These are phyloP conservation scores for Pontederia paniculata DNA, from an alignment of 176 grass and related monocot species.

Conservation along the genomic window DNA sequence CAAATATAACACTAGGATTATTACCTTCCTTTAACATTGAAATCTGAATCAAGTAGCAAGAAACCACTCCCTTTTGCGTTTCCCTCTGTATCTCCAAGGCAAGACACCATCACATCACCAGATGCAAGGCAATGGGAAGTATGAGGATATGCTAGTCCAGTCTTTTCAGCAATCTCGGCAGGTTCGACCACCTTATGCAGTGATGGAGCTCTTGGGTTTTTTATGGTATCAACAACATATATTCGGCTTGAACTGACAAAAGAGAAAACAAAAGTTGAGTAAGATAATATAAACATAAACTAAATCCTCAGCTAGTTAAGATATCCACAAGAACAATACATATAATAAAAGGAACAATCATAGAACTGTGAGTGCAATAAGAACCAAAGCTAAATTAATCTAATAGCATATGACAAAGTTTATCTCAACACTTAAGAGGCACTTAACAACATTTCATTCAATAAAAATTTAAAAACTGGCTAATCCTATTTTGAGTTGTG, in stretches of 20 bases:
- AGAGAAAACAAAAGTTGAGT: too few species aligned
- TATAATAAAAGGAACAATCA: too few species aligned
- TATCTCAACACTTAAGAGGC: too few species aligned
- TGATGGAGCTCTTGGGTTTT: conserved; percentile 54
- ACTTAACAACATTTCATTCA: too few species aligned
- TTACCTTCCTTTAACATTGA: conserved; percentile 93
- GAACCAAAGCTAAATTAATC: too few species aligned
- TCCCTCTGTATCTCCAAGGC: conserved; percentile 75
- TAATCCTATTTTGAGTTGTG: too few species aligned
- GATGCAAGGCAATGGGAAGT: conserved; percentile 91
- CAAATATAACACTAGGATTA: conserved; percentile 11
- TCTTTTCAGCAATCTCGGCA: conserved; percentile 70
- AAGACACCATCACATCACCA: conserved; percentile 87
- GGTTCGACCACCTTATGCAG: conserved; percentile 82
- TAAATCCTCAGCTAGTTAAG: too few species aligned
- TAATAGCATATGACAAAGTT: too few species aligned
- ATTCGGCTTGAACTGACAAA: conserved; percentile 54
- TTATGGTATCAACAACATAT: conserved; percentile 62
- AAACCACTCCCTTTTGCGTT: conserved; percentile 81
- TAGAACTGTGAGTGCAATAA: too few species aligned
- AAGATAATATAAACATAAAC: too few species aligned
- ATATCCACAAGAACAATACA: too few species aligned
- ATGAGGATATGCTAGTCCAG: conserved; percentile 82
- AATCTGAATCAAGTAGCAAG: conserved; percentile 83
- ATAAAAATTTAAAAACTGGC: too few species aligned